These are phyloP conservation scores for Pseudoturritis turrita DNA, from an alignment of 345 rosid genomes.

Conservation along the genomic window DNA sequence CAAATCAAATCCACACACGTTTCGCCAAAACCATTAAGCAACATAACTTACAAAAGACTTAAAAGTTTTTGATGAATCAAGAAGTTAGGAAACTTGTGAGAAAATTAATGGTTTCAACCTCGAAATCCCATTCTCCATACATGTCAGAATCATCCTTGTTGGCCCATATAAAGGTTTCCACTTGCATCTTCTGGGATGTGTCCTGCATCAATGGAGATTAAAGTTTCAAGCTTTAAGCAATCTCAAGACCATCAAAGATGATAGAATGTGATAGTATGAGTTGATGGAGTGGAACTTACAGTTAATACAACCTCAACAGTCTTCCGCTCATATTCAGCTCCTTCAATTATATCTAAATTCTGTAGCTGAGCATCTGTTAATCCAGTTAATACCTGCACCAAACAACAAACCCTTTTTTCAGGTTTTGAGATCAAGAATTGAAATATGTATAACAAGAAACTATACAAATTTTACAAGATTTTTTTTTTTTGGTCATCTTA, in stretches of 20 bases:
- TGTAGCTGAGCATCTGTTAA: slow-evolving; percentile 55
- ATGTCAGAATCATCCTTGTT: slow-evolving; percentile 59
- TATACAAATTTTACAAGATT: background rate
- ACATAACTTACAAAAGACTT: too few species aligned
- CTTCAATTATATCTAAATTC: slow-evolving; percentile 65
- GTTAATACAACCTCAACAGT: slow-evolving; percentile 53
- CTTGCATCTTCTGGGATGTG: slow-evolving; percentile 40
- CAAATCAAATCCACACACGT: background rate
- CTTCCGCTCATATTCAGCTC: slow-evolving; percentile 61
- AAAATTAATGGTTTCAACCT: too few species aligned
- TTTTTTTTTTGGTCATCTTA: background rate
- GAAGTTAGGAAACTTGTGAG: too few species aligned
- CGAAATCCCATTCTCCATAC: slow-evolving; percentile 82
- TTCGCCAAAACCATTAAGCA: background rate
- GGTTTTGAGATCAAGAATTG: too few species aligned
- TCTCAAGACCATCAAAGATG: background rate
- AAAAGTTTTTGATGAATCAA: too few species aligned
- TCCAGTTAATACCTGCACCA: slow-evolving; percentile 57
- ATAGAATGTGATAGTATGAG: too few species aligned
- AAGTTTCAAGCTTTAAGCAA: too few species aligned
- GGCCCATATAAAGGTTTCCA: slow-evolving; percentile 56
- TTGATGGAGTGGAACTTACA: too few species aligned
- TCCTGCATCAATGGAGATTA: too few species aligned
- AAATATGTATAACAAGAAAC: too few species aligned
- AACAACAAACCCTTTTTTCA: too few species aligned